A percentile compares a stretch with the other conserved stretches of the same genome.
These are phyloP conservation scores for Tylopilus sp. DNA, from an alignment of 768 basidiomycete genomes.

Conservation along the genomic window DNA sequence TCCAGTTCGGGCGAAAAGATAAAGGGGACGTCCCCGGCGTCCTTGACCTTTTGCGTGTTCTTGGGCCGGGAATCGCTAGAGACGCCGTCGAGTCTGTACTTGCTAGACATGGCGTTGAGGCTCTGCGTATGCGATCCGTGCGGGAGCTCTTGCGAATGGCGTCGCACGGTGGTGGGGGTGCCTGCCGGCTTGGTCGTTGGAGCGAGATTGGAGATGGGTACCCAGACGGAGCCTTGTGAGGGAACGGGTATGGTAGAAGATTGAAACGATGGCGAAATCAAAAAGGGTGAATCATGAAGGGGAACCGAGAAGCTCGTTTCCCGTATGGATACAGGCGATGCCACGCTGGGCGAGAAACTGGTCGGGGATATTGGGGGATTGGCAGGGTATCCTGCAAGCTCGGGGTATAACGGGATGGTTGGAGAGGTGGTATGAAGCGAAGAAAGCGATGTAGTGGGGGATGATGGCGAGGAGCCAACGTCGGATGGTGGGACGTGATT, in stretches of 20 bases:
- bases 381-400: constrained; percentile 15
- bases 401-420: constrained; percentile 20
- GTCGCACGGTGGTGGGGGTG: constrained; percentile 3
- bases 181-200: constrained; percentile 6
- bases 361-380: constrained; percentile 9
- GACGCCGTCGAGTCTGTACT: constrained; percentile 20
- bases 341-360: constrained; percentile 6
- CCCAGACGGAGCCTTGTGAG: constrained; percentile 19
- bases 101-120: constrained; percentile 24
- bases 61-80: constrained; percentile 15
- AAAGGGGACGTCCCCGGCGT: constrained; percentile 31
- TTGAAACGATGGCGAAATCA: constrained; percentile 11
- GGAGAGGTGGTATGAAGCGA: constrained; percentile 22
- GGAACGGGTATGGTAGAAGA: constrained; percentile 10
- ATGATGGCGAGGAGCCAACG: constrained; percentile 22
- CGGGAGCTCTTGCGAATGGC: constrained; percentile 22
- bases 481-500: constrained; percentile 16
- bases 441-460: constrained; percentile 21
- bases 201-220: neutral
- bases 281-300: constrained; percentile 16
- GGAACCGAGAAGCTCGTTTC: constrained; percentile 14
- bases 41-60: constrained; percentile 22
- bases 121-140: constrained; percentile 18
- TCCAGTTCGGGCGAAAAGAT: constrained; percentile 32
- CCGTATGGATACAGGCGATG: constrained; percentile 9